A percentile compares a stretch with the other conserved stretches of the same genome.
Conservation (phyloP, 2,329 filamentous ascomycete genomes). For the Hymenoscyphus infarciens region DNA sequence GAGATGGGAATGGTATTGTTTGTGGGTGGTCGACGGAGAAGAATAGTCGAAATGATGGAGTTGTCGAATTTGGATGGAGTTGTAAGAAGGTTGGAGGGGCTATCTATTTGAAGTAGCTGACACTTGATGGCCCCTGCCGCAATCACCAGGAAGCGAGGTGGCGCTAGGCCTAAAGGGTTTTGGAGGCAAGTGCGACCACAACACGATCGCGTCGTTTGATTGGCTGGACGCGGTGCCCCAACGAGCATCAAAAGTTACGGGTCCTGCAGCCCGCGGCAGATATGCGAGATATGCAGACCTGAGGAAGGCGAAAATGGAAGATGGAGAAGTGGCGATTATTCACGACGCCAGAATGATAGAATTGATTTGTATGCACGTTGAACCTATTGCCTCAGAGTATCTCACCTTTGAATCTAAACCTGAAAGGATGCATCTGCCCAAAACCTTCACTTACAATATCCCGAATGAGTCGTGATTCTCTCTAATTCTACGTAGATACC, state of each 20-base stretch:
- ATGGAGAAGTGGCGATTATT: neutral
- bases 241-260: neutral
- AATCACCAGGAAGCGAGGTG: constrained; percentile 24
- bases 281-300: constrained; percentile 1
- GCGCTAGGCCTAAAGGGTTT: constrained; percentile 22
- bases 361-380: no score
- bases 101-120: constrained; percentile 24
- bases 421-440: neutral
- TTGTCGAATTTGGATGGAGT: constrained; percentile 16
- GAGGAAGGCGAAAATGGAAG: neutral
- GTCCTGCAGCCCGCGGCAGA: neutral
- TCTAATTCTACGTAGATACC: neutral
- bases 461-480: neutral
- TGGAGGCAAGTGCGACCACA: constrained; percentile 14
- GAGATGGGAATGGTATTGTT: constrained; percentile 15
- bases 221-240: constrained; percentile 10
- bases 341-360: neutral
- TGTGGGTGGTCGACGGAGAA: constrained; percentile 10
- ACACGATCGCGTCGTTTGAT: constrained; percentile 16
- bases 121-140: constrained; percentile 11
- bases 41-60: constrained; percentile 17
- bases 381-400: no score
- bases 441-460: neutral
- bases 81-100: constrained; percentile 17
- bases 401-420: neutral